A percentile compares a stretch with the other conserved stretches of the same genome.
phyloP scores from a whole-genome alignment of 2,329 filamentous ascomycete genomes.

The Fonsecaea multimorphosa region DNA sequence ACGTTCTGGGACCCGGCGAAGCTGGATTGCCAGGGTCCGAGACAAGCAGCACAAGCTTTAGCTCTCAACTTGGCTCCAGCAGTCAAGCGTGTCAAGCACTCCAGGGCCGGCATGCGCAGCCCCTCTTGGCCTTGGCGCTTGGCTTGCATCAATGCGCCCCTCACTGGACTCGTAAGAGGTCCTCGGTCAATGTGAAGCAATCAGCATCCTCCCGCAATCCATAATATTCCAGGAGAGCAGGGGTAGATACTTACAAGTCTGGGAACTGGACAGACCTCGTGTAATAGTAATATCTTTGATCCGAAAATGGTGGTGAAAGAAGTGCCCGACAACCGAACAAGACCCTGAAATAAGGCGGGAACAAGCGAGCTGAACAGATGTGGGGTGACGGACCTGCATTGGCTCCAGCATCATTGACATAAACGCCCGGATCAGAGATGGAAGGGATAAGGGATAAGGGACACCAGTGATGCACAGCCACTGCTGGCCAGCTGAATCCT shows the following conservation, averaged over 20 bases:
- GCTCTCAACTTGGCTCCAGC: slow-evolving; percentile 13
- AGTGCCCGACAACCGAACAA: neutral
- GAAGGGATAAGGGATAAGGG: neutral
- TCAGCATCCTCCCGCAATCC: neutral
- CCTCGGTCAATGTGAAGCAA: neutral
- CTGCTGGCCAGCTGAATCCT: slow-evolving; percentile 18
- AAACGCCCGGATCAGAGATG: slow-evolving; percentile 8
- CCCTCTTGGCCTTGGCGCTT: neutral
- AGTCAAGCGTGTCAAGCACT: no score
- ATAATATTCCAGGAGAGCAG: neutral
- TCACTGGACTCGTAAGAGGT: no score
- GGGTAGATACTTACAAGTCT: neutral
- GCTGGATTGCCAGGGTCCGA: neutral
- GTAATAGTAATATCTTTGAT: neutral
- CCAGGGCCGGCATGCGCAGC: neutral
- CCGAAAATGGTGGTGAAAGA: neutral
- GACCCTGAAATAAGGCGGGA: slow-evolving; percentile 9
- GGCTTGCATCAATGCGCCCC: neutral
- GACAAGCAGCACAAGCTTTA: slow-evolving; percentile 14
- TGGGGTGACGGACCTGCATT: slow-evolving; percentile 20
- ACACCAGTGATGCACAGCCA: slow-evolving; percentile 9
- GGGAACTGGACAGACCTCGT: neutral
- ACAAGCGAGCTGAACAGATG: slow-evolving; percentile 24
- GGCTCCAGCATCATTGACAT: slow-evolving; percentile 11
- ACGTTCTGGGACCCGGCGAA: neutral